Evolutionary conservation across 2,329 filamentous ascomycete species (phyloP), one percentile per base, ranked within the genome.

Genomic region (Sporothrix luriei): DNA sequence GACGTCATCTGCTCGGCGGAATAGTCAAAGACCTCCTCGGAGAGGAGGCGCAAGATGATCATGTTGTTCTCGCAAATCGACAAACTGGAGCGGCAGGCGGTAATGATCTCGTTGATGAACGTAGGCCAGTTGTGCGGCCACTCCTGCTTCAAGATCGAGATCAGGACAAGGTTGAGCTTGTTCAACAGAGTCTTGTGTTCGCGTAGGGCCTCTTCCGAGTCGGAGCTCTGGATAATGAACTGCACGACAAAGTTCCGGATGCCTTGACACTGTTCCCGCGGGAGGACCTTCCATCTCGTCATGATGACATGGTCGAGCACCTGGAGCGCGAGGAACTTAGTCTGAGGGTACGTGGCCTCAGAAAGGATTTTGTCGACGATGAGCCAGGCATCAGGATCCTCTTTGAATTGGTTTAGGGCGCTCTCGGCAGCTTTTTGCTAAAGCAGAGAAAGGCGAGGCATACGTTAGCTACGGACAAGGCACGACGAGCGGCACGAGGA

Each of bases 41-140:
- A 99, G 59, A 99, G 87, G 76, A 99, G 84, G 71, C 95, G 90
- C 75, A 99, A 87, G 75, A 99, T 98, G 73, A 92, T 93, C 95
- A 99, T 99, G 85, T 99, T 99, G 84, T 99, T 99, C 83, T 99
- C 95, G 87, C 96, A 99, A 76, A 99, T 96, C 49, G 94, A 95
- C 68, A 99, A 84, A 80, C 91, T 97, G 75, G 92, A 94, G 79
- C 97, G 94, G 82, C 94, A 98, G 69, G 95, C 94, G 26, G 93
- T 91, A 76, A 99, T 93, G 80, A 99, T 99, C 84, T 99, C 95
- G 93, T 97, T 43, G 40, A 43, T 43, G 13, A 43, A 43, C 13
- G 40, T 43, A 4, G 96, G 95, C 95, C 96, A 99, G 84, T 99
- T 97, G 82, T 98, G 94, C 70, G 95, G 95, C 95, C 95, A 99